Evolutionary conservation across 2,329 filamentous ascomycete genomes (phyloP), one percentile per base, ranked within the genome.

Genomic region (Clonostachys rosea): DNA sequence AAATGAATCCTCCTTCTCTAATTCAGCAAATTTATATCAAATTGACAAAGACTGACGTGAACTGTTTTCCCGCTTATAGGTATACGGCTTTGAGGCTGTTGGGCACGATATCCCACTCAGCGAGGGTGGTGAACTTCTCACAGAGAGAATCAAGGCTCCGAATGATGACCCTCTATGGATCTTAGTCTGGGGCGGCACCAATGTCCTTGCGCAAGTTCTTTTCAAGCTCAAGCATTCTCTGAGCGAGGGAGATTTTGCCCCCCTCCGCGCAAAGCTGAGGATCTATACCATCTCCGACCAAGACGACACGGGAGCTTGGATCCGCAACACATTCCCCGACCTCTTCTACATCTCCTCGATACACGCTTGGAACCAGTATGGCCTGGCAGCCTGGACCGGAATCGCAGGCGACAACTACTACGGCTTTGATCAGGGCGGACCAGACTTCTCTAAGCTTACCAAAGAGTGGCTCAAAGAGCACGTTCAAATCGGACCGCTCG

Each of bases 281-380:
- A 67, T 79, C 9, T 80, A 80, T 56, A 62, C 78, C 35, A 81
- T 83, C 47, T 80, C 76, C 7, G 79, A 83, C 51, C 79, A 83
- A 52, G 79, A 83, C 50, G 73, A 83, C 50, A 73, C 74, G 0
- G 78, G 76, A 0, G 60, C 69, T 1, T 83, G 78, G 78, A 75
- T 83, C 35, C 71, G 79, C 14, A 60, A 65, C 42, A 69, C 67
- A 4, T 82, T 73, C 49, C 76, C 79, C 0, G 70, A 76, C 24
- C 56, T 83, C 7, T 75, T 78, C 52, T 82, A 79, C 58, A 79
- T 83, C 46, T 65, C 63, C 13, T 78, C 74, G 0, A 58, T 81
- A 2, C 79, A 83, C 54, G 76, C 69, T 7, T 83, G 73, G 70
- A 76, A 76, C 52, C 64, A 75, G 43, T 84, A 83, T 50, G 68